Percentiles rank a stretch among this genome's conserved stretches.
Evolutionary conservation across 441 rosid species (phyloP).

Genomic region (Raphanus hybrid): DNA sequence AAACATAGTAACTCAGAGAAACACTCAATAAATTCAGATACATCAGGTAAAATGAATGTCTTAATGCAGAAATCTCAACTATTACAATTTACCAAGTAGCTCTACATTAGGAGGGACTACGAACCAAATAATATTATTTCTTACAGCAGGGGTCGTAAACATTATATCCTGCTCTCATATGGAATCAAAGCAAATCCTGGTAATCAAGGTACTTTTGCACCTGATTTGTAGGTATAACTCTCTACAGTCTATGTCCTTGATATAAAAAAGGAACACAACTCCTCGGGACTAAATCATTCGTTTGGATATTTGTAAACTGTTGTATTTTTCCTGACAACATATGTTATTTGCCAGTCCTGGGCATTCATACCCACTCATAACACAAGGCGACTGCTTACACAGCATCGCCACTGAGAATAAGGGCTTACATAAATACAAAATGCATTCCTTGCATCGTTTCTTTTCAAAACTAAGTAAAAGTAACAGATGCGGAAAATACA

Average conservation of each 20-base stretch:
- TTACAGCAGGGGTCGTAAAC: not conserved
- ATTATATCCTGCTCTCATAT: not conserved
- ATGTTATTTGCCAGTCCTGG: too few species aligned
- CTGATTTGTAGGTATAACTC: not conserved
- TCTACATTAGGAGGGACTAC: not conserved
- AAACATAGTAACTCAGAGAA: conserved; percentile 13
- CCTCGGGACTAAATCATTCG: too few species aligned
- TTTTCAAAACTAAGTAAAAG: not conserved
- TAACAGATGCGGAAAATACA: conserved; percentile 11
- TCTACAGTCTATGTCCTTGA: not conserved
- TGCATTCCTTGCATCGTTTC: too few species aligned
- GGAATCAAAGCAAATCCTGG: not conserved
- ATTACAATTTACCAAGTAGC: not conserved
- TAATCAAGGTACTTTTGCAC: not conserved
- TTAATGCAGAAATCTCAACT: not conserved
- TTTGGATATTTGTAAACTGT: too few species aligned
- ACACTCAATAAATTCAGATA: conserved; percentile 9
- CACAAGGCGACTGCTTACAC: not conserved
- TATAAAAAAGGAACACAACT: too few species aligned
- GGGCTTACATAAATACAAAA: not conserved
- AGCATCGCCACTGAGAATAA: conserved; percentile 19
- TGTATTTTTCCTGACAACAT: too few species aligned
- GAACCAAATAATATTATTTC: not conserved
- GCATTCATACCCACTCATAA: not conserved
- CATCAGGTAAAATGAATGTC: conserved; percentile 6